Percentiles rank a stretch among this genome's conserved stretches.
Conservation (phyloP, 306 rosid genomes). For the Heteromeles arbutifolia region DNA sequence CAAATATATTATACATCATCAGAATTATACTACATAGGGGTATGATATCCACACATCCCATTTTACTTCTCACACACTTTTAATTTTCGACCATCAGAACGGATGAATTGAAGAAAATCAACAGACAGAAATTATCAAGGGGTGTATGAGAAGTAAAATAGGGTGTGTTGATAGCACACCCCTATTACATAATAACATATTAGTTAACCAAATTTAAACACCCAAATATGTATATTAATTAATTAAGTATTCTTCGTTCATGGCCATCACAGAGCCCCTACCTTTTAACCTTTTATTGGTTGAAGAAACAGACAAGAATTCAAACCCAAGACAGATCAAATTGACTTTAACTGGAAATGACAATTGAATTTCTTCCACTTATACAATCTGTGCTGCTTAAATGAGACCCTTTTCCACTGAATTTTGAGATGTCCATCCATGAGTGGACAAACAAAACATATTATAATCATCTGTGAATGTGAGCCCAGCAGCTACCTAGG, state of each 20-base stretch:
- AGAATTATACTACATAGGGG: too few relatives aligned
- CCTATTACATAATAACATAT: constrained; percentile 4
- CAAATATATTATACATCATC: background rate
- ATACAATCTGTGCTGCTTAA: background rate
- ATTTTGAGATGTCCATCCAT: constrained; percentile 2
- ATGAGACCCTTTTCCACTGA: background rate
- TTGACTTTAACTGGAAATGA: constrained; percentile 3
- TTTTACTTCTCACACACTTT: too few relatives aligned
- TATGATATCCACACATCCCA: too few relatives aligned
- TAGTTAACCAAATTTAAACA: constrained; percentile 8
- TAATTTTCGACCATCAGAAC: too few relatives aligned
- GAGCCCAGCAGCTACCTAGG: background rate
- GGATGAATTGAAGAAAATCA: too few relatives aligned
- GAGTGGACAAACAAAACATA: constrained; percentile 4
- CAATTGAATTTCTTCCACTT: constrained; percentile 12
- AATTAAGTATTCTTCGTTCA: background rate
- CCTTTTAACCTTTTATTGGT: background rate
- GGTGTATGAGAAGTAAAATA: too few relatives aligned
- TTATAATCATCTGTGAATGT: background rate
- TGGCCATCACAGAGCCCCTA: constrained; percentile 6
- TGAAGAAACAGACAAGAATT: background rate
- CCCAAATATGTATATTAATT: background rate
- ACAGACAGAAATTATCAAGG: too few relatives aligned
- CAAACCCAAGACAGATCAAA: background rate
- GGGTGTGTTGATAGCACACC: too few relatives aligned